Evolutionary conservation across 2,329 filamentous ascomycete genomes (phyloP).

Genomic region (Alternaria sp.): DNA sequence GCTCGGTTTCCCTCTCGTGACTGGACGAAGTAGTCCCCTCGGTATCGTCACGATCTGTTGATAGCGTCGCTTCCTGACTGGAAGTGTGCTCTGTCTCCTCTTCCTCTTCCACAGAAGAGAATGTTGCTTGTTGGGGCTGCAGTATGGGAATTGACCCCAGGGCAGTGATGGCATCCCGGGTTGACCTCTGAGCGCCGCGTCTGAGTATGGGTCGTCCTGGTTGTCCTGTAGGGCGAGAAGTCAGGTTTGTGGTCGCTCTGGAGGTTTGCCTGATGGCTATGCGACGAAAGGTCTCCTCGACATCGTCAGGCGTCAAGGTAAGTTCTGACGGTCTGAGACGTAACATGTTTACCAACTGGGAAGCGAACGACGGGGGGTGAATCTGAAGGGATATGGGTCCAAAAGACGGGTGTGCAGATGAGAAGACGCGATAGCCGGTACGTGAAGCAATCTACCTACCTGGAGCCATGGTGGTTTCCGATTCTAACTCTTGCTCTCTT

Average conservation of each 20-base stretch:
- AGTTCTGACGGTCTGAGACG: constrained; percentile 46
- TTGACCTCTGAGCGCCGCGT: constrained; percentile 39
- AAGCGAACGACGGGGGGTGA: constrained; percentile 11
- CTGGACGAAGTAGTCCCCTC: constrained; percentile 4
- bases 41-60: background rate
- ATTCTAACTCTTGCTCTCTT: background rate
- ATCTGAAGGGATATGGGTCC: constrained; percentile 17
- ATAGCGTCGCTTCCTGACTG: background rate
- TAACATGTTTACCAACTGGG: constrained; percentile 35
- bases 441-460: too few relatives aligned
- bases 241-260: constrained; percentile 4
- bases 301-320: constrained; percentile 43
- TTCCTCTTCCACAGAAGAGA: constrained; percentile 25
- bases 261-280: constrained; percentile 34
- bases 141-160: constrained; percentile 36
- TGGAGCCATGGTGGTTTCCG: background rate
- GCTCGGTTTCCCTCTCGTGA: background rate
- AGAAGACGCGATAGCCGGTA: too few relatives aligned
- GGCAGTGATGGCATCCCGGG: constrained; percentile 35
- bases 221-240: constrained; percentile 7
- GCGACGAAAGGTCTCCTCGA: constrained; percentile 43
- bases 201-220: constrained; percentile 30
- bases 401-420: constrained; percentile 15
- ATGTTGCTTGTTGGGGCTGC: constrained; percentile 30
- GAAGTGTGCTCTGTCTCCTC: constrained; percentile 4